These are phyloP conservation scores for Aspergillus sp. DNA, from an alignment of 2,329 filamentous ascomycete species.

Conservation along the genomic window DNA sequence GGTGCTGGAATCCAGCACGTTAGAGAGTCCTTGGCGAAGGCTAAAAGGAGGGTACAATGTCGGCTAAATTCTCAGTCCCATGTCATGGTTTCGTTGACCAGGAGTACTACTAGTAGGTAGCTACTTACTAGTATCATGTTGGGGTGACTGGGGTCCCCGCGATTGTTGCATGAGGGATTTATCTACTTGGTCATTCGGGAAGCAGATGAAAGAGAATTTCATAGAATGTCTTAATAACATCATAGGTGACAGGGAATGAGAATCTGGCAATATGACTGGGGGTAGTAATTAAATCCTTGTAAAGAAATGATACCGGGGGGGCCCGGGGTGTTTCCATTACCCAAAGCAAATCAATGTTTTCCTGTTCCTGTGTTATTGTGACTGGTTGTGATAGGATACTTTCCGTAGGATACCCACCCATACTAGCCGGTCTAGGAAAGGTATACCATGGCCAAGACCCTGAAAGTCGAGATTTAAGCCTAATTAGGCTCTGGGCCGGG, in stretches of 20 bases:
- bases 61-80: not conserved
- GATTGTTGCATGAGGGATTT: not conserved
- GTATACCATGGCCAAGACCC: not conserved
- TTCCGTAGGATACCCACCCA: not conserved
- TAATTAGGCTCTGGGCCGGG: not conserved
- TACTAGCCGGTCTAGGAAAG: not conserved
- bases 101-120: too few relatives aligned
- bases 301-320: too few relatives aligned
- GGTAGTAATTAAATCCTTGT: too few relatives aligned
- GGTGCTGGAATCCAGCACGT: not conserved
- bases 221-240: too few relatives aligned
- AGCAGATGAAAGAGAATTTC: too few relatives aligned
- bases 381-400: not conserved
- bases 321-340: too few relatives aligned
- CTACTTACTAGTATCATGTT: too few relatives aligned
- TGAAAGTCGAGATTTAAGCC: not conserved
- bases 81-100: not conserved
- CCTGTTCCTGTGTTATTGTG: not conserved
- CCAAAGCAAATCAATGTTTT: too few relatives aligned
- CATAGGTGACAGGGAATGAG: too few relatives aligned
- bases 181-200: too few relatives aligned
- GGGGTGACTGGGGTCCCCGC: not conserved
- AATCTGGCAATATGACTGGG: too few relatives aligned
- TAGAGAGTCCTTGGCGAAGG: not conserved
- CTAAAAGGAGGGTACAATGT: not conserved